phyloP scores from a whole-genome alignment of 2,329 filamentous ascomycete genomes.

The Sporothrix dimorphospora region DNA sequence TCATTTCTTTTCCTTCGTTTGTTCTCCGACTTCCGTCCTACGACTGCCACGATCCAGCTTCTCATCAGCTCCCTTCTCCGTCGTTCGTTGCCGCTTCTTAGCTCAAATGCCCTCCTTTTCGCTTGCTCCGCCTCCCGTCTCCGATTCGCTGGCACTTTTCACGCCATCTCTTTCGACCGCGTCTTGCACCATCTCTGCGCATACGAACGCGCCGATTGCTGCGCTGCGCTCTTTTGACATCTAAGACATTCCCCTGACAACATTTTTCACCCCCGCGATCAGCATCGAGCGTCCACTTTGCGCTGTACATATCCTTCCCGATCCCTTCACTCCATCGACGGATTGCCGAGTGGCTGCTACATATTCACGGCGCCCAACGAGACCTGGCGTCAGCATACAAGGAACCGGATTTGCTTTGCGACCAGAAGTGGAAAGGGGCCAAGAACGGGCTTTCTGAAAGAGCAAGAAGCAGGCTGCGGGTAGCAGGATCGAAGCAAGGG shows the following conservation, averaged over 20 bases:
- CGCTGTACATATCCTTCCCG: not conserved
- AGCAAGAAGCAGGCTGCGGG: not conserved
- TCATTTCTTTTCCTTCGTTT: not conserved
- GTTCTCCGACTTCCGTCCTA: not conserved
- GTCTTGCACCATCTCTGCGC: not conserved
- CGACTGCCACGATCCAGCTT: not conserved
- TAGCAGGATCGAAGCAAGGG: not conserved
- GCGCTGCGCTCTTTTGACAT: constrained; percentile 9
- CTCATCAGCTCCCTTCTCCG: not conserved
- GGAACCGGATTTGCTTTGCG: not conserved
- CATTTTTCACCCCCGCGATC: not conserved
- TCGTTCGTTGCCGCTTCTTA: not conserved
- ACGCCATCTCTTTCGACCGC: constrained; percentile 20
- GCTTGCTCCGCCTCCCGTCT: constrained; percentile 15
- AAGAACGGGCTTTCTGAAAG: not conserved
- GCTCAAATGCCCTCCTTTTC: constrained; percentile 4
- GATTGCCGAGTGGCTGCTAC: not conserved
- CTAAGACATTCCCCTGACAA: constrained; percentile 1
- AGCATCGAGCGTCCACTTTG: not conserved
- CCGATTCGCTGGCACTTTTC: constrained; percentile 19
- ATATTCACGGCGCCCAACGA: not conserved
- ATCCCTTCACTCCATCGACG: not conserved
- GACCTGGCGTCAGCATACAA: not conserved
- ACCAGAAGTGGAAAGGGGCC: not conserved
- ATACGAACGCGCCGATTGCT: not conserved